Base-by-base conservation (phyloP, 2,329 filamentous ascomycete species). In the Amauroascus niger region DNA sequence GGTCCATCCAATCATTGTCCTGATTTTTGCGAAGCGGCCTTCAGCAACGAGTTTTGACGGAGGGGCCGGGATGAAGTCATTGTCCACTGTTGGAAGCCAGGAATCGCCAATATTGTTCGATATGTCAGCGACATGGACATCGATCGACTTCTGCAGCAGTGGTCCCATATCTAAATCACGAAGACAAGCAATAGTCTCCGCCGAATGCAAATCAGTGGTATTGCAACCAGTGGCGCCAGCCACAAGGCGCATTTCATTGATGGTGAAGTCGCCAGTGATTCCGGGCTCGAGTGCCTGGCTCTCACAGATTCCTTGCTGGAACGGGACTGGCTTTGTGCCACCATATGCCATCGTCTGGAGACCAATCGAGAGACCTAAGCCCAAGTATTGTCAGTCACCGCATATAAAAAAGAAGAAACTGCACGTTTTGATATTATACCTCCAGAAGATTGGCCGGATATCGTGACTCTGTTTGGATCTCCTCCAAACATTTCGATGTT, bases 401-500 rank as follows among this genome's bases (percentile, higher is more conserved):
- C 3, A 45, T 6, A 45, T 8, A 22, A 46, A 16, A 4, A 14
- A 32, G 32, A 18, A 13, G 9, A 9, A 41, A 22, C 22, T 28
- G 30, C 6, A 46, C 9, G 16, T 7, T 13, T 41, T 24, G 16
- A 4, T 7, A 8, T 33, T 32, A 18, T 46, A 46, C 44, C 44
- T 46, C 78, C 78, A 26, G 78, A 76, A 20, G 72, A 76, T 60
- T 77, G 68, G 5, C 76, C 77, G 16, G 77, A 69, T 6, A 78
- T 68, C 0, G 77, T 79, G 32, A 80, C 72, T 11, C 69, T 67
- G 1, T 68, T 63, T 2, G 71, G 65, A 61, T 81, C 74, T 13
- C 79, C 79, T 9, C 79, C 79, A 58, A 81, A 82, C 8, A 72
- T 63, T 58, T 74, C 65, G 51, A 81, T 79, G 56, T 79, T 67